Percentiles rank a stretch among this genome's conserved stretches.
These are phyloP conservation scores for Ilex asprella DNA, from an alignment of 257 asterid species.

Conservation along the genomic window DNA sequence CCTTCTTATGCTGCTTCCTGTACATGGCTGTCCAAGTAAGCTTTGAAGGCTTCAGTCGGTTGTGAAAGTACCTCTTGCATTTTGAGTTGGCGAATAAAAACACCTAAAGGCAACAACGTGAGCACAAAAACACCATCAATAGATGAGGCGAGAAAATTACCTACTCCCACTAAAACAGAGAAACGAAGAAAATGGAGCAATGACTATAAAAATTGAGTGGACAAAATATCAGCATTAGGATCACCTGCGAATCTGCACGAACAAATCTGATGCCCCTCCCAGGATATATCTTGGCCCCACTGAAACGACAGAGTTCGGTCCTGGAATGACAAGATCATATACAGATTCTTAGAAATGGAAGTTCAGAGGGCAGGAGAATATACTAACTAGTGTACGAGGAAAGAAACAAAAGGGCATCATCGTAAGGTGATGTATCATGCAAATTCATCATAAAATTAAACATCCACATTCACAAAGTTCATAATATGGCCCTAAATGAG, in stretches of 20 bases:
- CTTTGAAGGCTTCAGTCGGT: slow-evolving; percentile 35
- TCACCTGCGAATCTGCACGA: slow-evolving; percentile 60
- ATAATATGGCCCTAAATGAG: too few relatives aligned
- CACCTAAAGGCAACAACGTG: slow-evolving; percentile 16
- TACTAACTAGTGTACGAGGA: background rate
- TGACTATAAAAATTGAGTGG: background rate
- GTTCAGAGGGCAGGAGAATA: too few relatives aligned
- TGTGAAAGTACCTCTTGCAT: slow-evolving; percentile 44
- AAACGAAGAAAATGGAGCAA: background rate
- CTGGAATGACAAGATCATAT: slow-evolving; percentile 8
- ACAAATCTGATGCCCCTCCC: slow-evolving; percentile 51
- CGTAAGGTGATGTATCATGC: background rate
- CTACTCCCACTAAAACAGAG: background rate
- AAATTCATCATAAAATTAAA: background rate
- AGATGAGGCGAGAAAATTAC: background rate
- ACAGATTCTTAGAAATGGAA: too few relatives aligned
- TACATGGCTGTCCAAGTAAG: slow-evolving; percentile 24
- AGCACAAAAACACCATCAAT: background rate
- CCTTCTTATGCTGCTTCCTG: slow-evolving; percentile 52
- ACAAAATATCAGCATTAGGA: background rate
- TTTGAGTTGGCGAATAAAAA: slow-evolving; percentile 40
- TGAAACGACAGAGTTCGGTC: slow-evolving; percentile 53
- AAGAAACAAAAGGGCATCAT: background rate
- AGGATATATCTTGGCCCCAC: slow-evolving; percentile 53
- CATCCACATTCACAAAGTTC: too few relatives aligned